These are phyloP conservation scores for Ceratocystis diversiconidia DNA, from an alignment of 2,329 filamentous ascomycete species.

Conservation along the genomic window DNA sequence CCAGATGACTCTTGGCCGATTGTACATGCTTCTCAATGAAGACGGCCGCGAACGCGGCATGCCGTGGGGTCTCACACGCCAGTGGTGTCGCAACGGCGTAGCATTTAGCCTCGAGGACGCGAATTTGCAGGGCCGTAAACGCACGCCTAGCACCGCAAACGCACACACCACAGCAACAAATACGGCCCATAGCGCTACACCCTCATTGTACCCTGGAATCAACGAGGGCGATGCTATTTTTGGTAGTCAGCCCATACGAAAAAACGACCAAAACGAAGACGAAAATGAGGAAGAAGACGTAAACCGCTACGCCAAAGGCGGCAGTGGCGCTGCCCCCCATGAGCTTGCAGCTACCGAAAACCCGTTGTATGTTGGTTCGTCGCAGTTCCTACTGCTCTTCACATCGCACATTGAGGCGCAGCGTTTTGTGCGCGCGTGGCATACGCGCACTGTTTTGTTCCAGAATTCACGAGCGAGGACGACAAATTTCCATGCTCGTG, in stretches of 20 bases:
- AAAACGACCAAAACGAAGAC: background rate
- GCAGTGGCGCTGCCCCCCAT: background rate
- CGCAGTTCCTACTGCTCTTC: constrained; percentile 14
- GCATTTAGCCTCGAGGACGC: constrained; percentile 15
- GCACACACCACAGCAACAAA: background rate
- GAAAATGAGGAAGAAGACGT: background rate
- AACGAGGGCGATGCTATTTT: constrained; percentile 13
- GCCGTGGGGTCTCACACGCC: constrained; percentile 20
- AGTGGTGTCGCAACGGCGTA: constrained; percentile 17
- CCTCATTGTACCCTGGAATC: constrained; percentile 1
- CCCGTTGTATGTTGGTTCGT: constrained; percentile 7
- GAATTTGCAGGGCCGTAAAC: constrained; percentile 8
- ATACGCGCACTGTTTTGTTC: constrained; percentile 23
- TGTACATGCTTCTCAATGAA: constrained; percentile 28
- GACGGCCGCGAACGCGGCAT: constrained; percentile 30
- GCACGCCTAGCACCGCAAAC: background rate
- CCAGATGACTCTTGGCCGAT: constrained; percentile 21
- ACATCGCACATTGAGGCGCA: constrained; percentile 25
- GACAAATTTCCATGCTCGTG: constrained; percentile 12
- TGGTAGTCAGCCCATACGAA: background rate
- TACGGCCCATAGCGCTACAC: background rate
- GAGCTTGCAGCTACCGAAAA: constrained; percentile 6
- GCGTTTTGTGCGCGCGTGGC: constrained; percentile 31
- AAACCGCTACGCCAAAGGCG: background rate
- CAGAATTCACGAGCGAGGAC: constrained; percentile 13